Conservation (phyloP, 176 grass and related monocot genomes). For the Pharus latifolius region DNA sequence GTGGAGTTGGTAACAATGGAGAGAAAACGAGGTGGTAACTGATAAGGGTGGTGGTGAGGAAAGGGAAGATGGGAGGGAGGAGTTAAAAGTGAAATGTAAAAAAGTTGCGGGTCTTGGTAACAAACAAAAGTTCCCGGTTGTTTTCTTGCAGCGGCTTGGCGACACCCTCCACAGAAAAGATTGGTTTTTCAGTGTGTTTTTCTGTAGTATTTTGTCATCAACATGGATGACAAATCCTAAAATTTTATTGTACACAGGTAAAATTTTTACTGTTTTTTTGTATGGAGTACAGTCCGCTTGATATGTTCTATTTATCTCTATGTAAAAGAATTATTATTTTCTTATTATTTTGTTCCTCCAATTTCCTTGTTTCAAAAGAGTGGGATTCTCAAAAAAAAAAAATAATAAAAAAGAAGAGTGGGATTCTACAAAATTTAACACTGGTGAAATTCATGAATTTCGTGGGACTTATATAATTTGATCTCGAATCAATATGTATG, state of each 20-base stretch:
- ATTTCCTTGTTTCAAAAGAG: no score
- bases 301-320: no score
- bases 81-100: conserved; percentile 9
- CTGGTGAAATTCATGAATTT: no score
- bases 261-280: not conserved
- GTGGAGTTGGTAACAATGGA: conserved; percentile 26
- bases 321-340: no score
- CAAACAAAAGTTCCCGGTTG: conserved; percentile 6
- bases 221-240: conserved; percentile 17
- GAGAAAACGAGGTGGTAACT: conserved; percentile 21
- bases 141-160: not conserved
- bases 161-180: not conserved
- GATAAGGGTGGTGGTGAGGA: conserved; percentile 27
- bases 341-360: no score
- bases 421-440: no score
- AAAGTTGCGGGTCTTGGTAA: not conserved
- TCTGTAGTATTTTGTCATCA: not conserved
- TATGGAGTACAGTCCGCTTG: no score
- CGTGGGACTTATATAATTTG: no score
- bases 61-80: conserved; percentile 13
- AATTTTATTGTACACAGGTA: not conserved
- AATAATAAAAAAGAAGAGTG: no score
- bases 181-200: conserved; percentile 6
- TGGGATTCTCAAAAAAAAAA: no score
- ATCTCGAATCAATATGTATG: no score